Evolutionary conservation across 2,329 filamentous ascomycete genomes (phyloP), one percentile per base, ranked within the genome.

Genomic region (Davidsoniella eucalypti): DNA sequence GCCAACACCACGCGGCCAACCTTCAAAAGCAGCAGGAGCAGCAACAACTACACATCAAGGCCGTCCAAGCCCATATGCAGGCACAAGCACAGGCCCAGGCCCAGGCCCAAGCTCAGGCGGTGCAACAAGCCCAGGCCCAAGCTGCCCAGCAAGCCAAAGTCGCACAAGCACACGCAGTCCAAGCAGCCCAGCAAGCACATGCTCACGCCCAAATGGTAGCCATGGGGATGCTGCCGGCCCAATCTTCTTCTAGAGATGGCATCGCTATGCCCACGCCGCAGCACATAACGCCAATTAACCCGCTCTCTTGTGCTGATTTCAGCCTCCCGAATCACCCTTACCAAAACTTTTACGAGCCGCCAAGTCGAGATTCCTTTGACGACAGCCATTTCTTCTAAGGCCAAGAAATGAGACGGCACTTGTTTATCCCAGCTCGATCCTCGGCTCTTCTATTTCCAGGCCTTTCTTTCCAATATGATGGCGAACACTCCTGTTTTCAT

Each of bases 291-390:
- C 44, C 29, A 46, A 38, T 7, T 42, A 14, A 90, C 58, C 85
- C 85, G 1, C 64, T 90, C 38, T 72, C 81, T 56, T 77, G 75
- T 21, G 84, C 84, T 1, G 84, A 92, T 60, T 92, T 92, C 61
- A 81, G 72, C 21, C 69, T 82, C 57, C 81, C 84, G 3, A 80
- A 86, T 55, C 84, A 88, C 63, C 85, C 87, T 1, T 93, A 92
- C 59, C 81, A 86, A 60, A 78, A 80, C 47, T 81, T 81, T 64
- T 93, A 90, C 58, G 80, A 87, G 55, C 80, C 84, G 36, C 83
- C 84, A 1, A 82, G 74, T 18, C 26, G 37, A 18, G 21, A 46
- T 12, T 46, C 37, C 16, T 46, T 46, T 44, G 17, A n/a, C 42
- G 17, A 21, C 4, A 45, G 23, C 23, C 23, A 14, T 36, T 45